A percentile compares a stretch with the other conserved stretches of the same genome.
phyloP scores from a whole-genome alignment of 2,329 filamentous ascomycete genomes.

The Epichloe uncinata region DNA sequence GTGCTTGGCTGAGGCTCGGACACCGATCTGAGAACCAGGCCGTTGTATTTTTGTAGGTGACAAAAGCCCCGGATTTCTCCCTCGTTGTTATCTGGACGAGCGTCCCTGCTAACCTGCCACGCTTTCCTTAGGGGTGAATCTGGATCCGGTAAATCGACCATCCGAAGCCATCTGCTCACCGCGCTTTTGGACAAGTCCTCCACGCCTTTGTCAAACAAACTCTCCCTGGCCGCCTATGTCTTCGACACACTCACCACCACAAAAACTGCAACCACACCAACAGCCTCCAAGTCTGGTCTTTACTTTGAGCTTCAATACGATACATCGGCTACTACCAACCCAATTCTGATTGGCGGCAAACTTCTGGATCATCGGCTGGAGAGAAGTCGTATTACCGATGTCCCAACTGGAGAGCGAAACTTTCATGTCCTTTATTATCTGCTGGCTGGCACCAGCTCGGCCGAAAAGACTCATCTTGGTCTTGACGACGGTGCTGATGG shows the following conservation, averaged over 20 bases:
- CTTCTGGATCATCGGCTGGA: conserved; percentile 88
- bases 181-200: conserved; percentile 80
- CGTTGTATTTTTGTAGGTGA: conserved; percentile 74
- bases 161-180: conserved; percentile 78
- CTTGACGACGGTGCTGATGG: conserved; percentile 39
- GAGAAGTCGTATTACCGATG: conserved; percentile 76
- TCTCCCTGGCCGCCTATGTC: conserved; percentile 85
- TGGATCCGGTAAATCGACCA: conserved; percentile 88
- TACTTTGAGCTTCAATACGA: conserved; percentile 97
- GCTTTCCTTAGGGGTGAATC: conserved; percentile 64
- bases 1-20: conserved; percentile 75
- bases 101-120: background rate
- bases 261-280: conserved; percentile 90
- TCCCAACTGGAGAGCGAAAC: conserved; percentile 90
- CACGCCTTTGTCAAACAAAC: conserved; percentile 83
- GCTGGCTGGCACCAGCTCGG: conserved; percentile 76
- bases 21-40: conserved; percentile 88
- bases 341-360: conserved; percentile 85
- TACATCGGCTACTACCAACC: conserved; percentile 69
- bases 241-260: conserved; percentile 96
- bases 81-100: background rate
- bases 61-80: background rate
- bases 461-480: conserved; percentile 76
- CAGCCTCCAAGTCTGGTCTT: conserved; percentile 86
- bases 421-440: conserved; percentile 96